Base-by-base conservation (phyloP, 495 filamentous ascomycete species). In the Pyrenula massariospora region DNA sequence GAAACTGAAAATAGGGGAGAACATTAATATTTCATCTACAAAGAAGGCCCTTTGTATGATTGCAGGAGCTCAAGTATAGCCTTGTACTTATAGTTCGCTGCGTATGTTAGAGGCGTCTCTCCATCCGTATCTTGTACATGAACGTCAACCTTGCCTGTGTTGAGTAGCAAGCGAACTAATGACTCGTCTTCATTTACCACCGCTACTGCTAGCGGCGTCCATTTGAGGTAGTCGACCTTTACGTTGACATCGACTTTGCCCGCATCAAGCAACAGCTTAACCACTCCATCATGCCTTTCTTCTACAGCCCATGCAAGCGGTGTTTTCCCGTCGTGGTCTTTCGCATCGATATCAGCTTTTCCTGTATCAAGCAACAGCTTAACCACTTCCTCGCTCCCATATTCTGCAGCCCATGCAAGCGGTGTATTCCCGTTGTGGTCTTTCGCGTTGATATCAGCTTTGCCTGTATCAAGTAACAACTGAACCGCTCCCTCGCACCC, bases 391-490 rank as follows among this genome's bases (percentile, higher is more conserved):
- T 53, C 15, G 23, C 19, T 20, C 22, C 51, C 52, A 54, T 54
- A 15, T 22, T 54, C 51, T 57, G 54, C 47, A 59, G 64, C 64
- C 24, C 24, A 54, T 52, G 12, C 54, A 12, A 61, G 54, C 51
- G 64, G 63, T 24, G 64, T 59, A 24, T 22, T 54, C 49, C 58
- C 62, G 12, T 55, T 19, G 3, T 50, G 12, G 50, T 71, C 70
- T 10, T 53, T 57, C 2, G 57, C 47, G 19, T 70, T 57, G 10
- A 56, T 15, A 50, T 70, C 59, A 10, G 60, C 63, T 10, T 52
- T 36, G 22, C 25, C 53, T 24, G 52, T 58, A 11, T 62, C 12
- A 24, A 70, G 58, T 21, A 67, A 51, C 15, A 68, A 48, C 53
- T 61, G 54, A 50, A 66, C 57, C n/a, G 62, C 54, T 24, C 23